Percentiles rank a stretch among this genome's conserved stretches.
Evolutionary conservation across 345 rosid species (phyloP).

Genomic region (Citrus reticulata): DNA sequence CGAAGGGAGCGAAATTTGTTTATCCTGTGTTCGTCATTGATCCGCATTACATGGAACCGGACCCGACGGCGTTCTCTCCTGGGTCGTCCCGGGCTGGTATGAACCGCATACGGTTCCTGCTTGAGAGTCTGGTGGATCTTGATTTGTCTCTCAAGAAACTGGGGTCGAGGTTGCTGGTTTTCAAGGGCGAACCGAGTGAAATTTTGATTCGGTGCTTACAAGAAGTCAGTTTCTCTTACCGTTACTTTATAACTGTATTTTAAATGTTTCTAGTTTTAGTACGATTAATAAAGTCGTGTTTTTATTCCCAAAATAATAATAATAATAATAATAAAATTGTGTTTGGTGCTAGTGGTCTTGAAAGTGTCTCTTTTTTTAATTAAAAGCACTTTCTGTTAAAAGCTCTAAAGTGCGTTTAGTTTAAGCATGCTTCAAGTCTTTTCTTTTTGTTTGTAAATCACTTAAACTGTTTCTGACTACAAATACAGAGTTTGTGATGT

Average conservation of each 20-base stretch:
- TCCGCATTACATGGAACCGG: conserved; percentile 83
- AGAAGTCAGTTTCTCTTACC: conserved; percentile 35
- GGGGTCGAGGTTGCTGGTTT: conserved; percentile 56
- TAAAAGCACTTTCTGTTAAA: neutral
- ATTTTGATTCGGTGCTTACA: conserved; percentile 69
- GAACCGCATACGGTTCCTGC: conserved; percentile 77
- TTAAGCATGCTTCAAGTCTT: neutral
- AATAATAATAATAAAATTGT: too few relatives aligned
- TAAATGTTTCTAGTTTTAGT: neutral
- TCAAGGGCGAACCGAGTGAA: conserved; percentile 65
- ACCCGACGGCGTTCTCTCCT: conserved; percentile 59
- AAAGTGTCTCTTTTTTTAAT: neutral
- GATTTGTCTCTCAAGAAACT: conserved; percentile 57
- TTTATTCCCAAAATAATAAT: too few relatives aligned
- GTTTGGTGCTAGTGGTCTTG: neutral
- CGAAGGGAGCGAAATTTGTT: conserved; percentile 37
- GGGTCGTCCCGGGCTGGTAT: conserved; percentile 70
- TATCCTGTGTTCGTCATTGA: conserved; percentile 88
- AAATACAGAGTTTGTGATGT: too few relatives aligned
- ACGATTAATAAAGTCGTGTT: neutral
- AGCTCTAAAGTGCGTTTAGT: neutral
- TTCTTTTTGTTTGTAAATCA: too few relatives aligned
- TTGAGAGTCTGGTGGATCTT: conserved; percentile 74
- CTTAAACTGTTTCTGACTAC: too few relatives aligned
- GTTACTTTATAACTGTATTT: neutral